A percentile compares a stretch with the other conserved stretches of the same genome.
phyloP scores from a whole-genome alignment of 2,329 filamentous ascomycete species.

The Calycina marina region DNA sequence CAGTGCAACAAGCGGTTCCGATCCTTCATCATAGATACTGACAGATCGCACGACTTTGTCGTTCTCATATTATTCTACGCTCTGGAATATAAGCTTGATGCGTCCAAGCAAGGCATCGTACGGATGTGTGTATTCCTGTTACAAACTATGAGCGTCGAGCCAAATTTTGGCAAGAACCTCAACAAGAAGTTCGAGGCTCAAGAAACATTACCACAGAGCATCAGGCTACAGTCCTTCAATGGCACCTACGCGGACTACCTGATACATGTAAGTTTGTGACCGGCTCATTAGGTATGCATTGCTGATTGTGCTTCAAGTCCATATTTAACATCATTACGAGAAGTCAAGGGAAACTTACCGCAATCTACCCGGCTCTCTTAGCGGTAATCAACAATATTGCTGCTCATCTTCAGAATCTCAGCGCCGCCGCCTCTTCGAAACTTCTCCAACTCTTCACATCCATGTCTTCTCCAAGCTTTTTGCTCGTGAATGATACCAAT shows the following conservation, averaged over 20 bases:
- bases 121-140: slow-evolving; percentile 96
- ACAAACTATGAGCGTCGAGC: slow-evolving; percentile 87
- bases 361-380: slow-evolving; percentile 81
- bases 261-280: slow-evolving; percentile 52
- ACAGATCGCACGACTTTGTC: slow-evolving; percentile 83
- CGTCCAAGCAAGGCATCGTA: slow-evolving; percentile 79
- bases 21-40: slow-evolving; percentile 92
- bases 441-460: slow-evolving; percentile 77
- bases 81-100: slow-evolving; percentile 73
- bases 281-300: neutral
- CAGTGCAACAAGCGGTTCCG: slow-evolving; percentile 97
- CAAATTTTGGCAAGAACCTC: slow-evolving; percentile 76
- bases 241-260: slow-evolving; percentile 91
- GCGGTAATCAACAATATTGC: slow-evolving; percentile 91
- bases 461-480: slow-evolving; percentile 86
- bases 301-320: slow-evolving; percentile 39
- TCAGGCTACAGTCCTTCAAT: slow-evolving; percentile 70
- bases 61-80: slow-evolving; percentile 86
- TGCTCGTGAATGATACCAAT: slow-evolving; percentile 85
- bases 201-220: slow-evolving; percentile 68
- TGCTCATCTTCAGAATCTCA: slow-evolving; percentile 67
- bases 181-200: slow-evolving; percentile 83
- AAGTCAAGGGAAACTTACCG: slow-evolving; percentile 78
- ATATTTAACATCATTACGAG: slow-evolving; percentile 85
- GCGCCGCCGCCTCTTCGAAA: slow-evolving; percentile 60